These are phyloP conservation scores for Globisporangium apiculatum DNA, from an alignment of 352 stramenopile genomes.

Conservation along the genomic window DNA sequence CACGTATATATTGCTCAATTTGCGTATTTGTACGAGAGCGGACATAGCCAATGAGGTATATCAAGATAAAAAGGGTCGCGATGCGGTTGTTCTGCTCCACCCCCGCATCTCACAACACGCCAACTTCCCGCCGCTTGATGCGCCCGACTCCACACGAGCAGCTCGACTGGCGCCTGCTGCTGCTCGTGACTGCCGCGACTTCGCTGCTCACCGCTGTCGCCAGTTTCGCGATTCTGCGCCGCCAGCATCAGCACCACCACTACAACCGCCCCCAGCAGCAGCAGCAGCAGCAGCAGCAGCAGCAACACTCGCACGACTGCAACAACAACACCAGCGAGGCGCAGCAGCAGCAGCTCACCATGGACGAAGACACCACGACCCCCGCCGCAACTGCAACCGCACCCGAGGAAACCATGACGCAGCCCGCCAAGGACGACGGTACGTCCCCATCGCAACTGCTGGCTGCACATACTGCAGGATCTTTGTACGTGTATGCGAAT, in stretches of 20 bases:
- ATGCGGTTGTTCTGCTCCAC: too few relatives aligned
- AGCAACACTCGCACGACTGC: too few relatives aligned
- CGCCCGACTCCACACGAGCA: slow-evolving; percentile 8
- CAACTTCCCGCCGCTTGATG: not conserved
- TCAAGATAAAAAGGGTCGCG: too few relatives aligned
- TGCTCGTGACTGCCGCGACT: slow-evolving; percentile 44
- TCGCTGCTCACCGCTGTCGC: slow-evolving; percentile 48
- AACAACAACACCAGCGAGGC: not conserved
- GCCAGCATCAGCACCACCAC: slow-evolving; percentile 11
- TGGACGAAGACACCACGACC: not conserved
- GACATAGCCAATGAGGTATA: too few relatives aligned
- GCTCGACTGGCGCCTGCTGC: slow-evolving; percentile 43
- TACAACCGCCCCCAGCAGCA: slow-evolving; percentile 10
- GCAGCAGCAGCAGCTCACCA: not conserved
- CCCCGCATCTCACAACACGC: too few relatives aligned
- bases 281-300: not conserved
- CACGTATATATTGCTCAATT: too few relatives aligned
- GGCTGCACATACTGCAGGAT: too few relatives aligned
- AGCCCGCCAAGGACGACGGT: not conserved
- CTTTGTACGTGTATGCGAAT: not conserved
- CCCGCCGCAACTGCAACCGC: not conserved
- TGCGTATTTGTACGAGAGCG: too few relatives aligned
- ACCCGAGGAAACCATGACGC: not conserved
- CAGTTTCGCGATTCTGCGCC: slow-evolving; percentile 38
- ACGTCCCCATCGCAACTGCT: not conserved